A percentile compares a stretch with the other conserved stretches of the same genome.
Conservation (phyloP, 345 rosid species). For the Eutrema japonicum region DNA sequence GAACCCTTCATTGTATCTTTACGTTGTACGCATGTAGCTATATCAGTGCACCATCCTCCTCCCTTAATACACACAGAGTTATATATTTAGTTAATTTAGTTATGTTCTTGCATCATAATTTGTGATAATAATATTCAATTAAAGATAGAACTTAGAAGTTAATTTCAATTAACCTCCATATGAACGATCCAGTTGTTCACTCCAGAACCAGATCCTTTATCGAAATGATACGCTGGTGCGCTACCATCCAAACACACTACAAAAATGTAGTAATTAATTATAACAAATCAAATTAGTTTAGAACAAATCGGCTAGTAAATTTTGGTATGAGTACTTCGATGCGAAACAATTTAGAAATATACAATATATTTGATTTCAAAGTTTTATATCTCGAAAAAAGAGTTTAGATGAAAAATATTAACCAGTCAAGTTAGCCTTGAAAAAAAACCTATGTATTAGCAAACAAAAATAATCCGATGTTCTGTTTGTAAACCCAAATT, state of each 20-base stretch:
- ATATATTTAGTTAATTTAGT: neutral
- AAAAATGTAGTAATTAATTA: neutral
- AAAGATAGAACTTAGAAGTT: neutral
- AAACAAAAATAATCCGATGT: no score
- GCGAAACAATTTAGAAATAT: neutral
- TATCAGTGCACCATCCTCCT: slow-evolving; percentile 86
- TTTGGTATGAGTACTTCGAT: neutral
- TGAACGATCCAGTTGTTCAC: slow-evolving; percentile 81
- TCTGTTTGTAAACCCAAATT: no score
- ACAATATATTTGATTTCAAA: neutral
- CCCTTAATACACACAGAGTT: slow-evolving; percentile 32
- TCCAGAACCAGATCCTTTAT: slow-evolving; percentile 83
- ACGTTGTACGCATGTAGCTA: slow-evolving; percentile 65
- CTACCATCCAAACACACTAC: slow-evolving; percentile 98
- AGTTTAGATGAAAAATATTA: neutral
- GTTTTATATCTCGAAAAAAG: neutral
- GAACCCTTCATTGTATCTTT: slow-evolving; percentile 74
- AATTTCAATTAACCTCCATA: slow-evolving; percentile 63
- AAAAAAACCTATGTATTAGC: no score
- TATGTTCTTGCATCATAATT: neutral
- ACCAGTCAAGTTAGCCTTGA: neutral
- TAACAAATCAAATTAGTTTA: neutral
- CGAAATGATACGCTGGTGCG: slow-evolving; percentile 89
- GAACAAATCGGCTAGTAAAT: neutral
- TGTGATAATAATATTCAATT: neutral